phyloP scores from a whole-genome alignment of 1,284 basidiomycete species.

The Pseudozyma flocculosa region DNA sequence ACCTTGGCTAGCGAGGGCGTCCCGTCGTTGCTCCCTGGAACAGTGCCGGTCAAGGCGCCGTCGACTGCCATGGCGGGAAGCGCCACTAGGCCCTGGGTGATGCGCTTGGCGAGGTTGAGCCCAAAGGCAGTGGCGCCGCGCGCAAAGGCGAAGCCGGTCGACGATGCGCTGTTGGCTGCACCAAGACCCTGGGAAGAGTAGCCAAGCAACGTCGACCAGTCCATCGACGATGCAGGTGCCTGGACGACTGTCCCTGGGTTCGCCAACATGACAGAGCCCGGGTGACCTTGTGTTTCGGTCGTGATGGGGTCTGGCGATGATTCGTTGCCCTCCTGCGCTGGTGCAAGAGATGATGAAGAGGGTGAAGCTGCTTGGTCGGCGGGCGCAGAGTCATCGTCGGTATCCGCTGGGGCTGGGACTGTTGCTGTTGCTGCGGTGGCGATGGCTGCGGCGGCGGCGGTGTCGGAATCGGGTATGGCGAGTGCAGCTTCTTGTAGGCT shows the following conservation, averaged over 20 bases:
- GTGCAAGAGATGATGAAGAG: too few species aligned
- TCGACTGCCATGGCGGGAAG: constrained; percentile 40
- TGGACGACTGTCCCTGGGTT: constrained; percentile 13
- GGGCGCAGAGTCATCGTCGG: too few species aligned
- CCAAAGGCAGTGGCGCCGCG: constrained; percentile 36
- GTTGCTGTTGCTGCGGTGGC: constrained; percentile 12
- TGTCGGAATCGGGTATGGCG: constrained; percentile 39
- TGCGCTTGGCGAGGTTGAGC: constrained; percentile 42
- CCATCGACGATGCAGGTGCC: constrained; percentile 3
- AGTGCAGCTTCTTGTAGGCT: constrained; percentile 36
- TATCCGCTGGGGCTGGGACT: too few species aligned
- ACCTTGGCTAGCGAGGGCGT: constrained; percentile 18
- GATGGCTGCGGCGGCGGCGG: constrained; percentile 4
- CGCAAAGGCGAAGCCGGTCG: constrained; percentile 42
- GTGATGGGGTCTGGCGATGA: too few species aligned
- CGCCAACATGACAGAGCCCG: too few species aligned
- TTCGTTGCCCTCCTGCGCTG: too few species aligned
- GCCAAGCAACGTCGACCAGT: constrained; percentile 36
- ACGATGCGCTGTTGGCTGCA: constrained; percentile 42
- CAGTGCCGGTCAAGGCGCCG: constrained; percentile 33
- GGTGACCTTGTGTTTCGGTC: too few species aligned
- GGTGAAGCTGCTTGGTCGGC: too few species aligned
- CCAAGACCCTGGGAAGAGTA: constrained; percentile 29
- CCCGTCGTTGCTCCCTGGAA: constrained; percentile 16
- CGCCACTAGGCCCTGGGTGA: constrained; percentile 42